These are phyloP conservation scores for Chiua virens DNA, from an alignment of 768 basidiomycete genomes.

Conservation along the genomic window DNA sequence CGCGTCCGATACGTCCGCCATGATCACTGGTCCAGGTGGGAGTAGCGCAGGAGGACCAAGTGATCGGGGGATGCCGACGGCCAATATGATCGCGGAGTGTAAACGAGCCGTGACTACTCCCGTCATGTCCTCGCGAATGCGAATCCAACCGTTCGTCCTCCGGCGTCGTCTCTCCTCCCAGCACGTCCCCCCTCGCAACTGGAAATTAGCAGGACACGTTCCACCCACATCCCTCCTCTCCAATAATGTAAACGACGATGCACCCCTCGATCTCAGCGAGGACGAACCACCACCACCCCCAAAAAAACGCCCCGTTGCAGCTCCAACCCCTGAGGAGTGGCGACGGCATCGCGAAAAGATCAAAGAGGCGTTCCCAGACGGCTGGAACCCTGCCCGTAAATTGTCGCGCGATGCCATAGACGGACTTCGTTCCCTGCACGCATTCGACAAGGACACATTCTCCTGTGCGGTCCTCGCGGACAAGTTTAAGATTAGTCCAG, in stretches of 20 bases:
- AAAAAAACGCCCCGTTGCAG: constrained; percentile 10
- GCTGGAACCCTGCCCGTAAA: constrained; percentile 80
- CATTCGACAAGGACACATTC: constrained; percentile 61
- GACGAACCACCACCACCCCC: constrained; percentile 31
- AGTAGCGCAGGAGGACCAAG: not conserved
- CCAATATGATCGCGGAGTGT: constrained; percentile 16
- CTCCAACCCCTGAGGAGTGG: constrained; percentile 46
- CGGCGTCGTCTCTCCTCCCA: constrained; percentile 28
- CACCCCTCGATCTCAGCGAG: constrained; percentile 27
- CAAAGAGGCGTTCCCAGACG: constrained; percentile 55
- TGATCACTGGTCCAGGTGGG: constrained; percentile 24
- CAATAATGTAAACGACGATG: not conserved
- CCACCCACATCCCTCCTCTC: constrained; percentile 31
- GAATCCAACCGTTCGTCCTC: constrained; percentile 7
- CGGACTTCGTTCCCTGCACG: constrained; percentile 66
- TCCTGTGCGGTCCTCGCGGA: constrained; percentile 68
- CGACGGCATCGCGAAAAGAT: constrained; percentile 50
- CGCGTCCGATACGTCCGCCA: constrained; percentile 81
- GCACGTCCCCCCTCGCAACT: constrained; percentile 26
- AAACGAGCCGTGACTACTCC: not conserved
- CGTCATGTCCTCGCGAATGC: constrained; percentile 13
- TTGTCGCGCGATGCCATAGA: constrained; percentile 85
- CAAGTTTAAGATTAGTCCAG: constrained; percentile 76
- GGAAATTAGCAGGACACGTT: constrained; percentile 32
- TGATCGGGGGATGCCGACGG: constrained; percentile 24